Percentiles rank a stretch among this genome's conserved stretches.
These are phyloP conservation scores for Saccharomyces kudriavzevii DNA, from an alignment of 805 yeast species.

Conservation along the genomic window DNA sequence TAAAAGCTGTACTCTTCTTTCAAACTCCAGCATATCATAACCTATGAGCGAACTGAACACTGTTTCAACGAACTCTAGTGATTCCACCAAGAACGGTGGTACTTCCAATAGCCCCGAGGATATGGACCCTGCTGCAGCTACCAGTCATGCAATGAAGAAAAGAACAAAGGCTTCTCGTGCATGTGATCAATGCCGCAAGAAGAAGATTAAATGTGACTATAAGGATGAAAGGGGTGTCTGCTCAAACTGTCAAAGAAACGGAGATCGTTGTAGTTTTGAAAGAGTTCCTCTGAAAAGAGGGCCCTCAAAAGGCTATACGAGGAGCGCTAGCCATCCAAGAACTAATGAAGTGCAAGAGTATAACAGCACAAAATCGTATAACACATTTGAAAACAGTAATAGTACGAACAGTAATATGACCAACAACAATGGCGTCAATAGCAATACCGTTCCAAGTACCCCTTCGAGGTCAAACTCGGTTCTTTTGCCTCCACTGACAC, in stretches of 20 bases:
- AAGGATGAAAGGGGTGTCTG: constrained; percentile 48
- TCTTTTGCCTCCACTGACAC: constrained; percentile 28
- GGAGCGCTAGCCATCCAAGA: constrained; percentile 21
- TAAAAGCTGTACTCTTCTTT: background rate
- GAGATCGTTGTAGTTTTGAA: constrained; percentile 58
- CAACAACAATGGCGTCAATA: background rate
- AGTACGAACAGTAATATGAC: background rate
- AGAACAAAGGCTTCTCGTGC: constrained; percentile 71
- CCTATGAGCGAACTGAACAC: background rate
- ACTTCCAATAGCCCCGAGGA: constrained; percentile 2
- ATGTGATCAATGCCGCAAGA: constrained; percentile 71
- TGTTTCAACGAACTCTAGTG: constrained; percentile 5
- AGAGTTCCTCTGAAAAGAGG: constrained; percentile 72
- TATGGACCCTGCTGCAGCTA: background rate
- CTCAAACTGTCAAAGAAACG: constrained; percentile 52
- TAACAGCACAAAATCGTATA: background rate
- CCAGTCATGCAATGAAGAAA: constrained; percentile 33
- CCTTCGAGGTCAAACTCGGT: constrained; percentile 15
- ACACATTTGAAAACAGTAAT: background rate
- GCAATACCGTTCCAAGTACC: constrained; percentile 5
- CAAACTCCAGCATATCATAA: background rate
- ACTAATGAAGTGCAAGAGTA: background rate
- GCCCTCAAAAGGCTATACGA: constrained; percentile 65
- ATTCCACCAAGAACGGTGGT: constrained; percentile 3
- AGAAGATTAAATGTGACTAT: constrained; percentile 67